A percentile compares a stretch with the other conserved stretches of the same genome.
These are phyloP conservation scores for Blepharisma japonicum DNA, from an alignment of 73 alveolate species.

Conservation along the genomic window DNA sequence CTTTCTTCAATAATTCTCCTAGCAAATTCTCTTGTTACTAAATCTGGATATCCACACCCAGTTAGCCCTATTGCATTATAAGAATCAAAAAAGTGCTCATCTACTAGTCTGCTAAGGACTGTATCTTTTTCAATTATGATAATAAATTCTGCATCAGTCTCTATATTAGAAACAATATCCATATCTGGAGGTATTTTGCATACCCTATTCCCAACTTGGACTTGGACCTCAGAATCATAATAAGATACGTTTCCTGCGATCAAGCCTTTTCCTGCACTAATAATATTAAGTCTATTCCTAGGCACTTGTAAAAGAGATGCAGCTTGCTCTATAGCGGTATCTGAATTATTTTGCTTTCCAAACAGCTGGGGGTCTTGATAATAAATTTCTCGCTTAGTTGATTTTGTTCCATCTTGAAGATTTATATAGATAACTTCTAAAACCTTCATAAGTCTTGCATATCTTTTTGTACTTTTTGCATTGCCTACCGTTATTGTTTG, in stretches of 20 bases:
- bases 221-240: neutral
- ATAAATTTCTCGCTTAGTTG: conserved; percentile 8
- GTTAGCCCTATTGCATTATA: neutral
- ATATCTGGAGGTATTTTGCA: conserved; percentile 23
- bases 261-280: conserved; percentile 14
- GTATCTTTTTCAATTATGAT: conserved; percentile 18
- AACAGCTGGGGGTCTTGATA: neutral
- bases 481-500: too few relatives aligned
- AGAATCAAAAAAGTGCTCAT: neutral
- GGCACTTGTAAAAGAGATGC: conserved; percentile 10
- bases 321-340: conserved; percentile 9
- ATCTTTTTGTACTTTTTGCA: too few relatives aligned
- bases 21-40: neutral
- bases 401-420: conserved; percentile 3
- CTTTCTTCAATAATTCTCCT: neutral
- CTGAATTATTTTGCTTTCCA: conserved; percentile 18
- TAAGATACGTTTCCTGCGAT: neutral
- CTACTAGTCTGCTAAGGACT: neutral
- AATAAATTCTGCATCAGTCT: conserved; percentile 20
- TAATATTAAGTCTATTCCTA: conserved; percentile 15
- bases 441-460: too few relatives aligned
- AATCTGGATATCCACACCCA: conserved; percentile 25
- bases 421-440: too few relatives aligned
- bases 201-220: neutral
- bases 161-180: neutral